Evolutionary conservation across 2,329 filamentous ascomycete genomes (phyloP).

Genomic region (Penicillium sp.): DNA sequence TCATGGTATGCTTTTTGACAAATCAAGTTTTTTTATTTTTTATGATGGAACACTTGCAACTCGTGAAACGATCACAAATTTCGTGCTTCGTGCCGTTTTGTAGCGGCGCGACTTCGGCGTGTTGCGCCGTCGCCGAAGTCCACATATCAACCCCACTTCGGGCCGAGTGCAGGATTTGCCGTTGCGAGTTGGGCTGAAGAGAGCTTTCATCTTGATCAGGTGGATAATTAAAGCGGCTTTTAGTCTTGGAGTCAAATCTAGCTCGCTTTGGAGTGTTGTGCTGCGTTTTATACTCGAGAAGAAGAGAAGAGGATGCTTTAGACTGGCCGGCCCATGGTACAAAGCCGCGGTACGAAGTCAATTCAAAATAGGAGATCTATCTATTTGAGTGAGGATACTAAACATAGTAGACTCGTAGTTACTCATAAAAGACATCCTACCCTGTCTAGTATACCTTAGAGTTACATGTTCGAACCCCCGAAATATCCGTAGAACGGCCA

Average conservation of each 20-base stretch:
- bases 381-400: background rate
- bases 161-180: background rate
- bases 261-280: background rate
- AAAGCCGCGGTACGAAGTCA: background rate
- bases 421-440: too few species aligned
- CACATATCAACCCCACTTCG: background rate
- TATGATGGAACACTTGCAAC: background rate
- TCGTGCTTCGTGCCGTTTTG: background rate
- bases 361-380: background rate
- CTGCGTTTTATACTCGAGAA: background rate
- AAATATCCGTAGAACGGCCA: too few species aligned
- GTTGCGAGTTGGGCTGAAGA: background rate
- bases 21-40: background rate
- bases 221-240: background rate
- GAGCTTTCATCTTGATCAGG: background rate
- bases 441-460: too few species aligned
- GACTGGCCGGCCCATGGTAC: background rate
- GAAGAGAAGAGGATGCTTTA: too few species aligned
- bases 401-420: too few species aligned
- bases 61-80: background rate
- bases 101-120: background rate
- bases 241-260: background rate
- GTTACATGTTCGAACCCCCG: too few species aligned
- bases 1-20: background rate
- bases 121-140: constrained; percentile 2